Percentiles rank a stretch among this genome's conserved stretches.
Evolutionary conservation across 2,329 filamentous ascomycete genomes (phyloP).

Genomic region (Colletotrichum plurivorum): DNA sequence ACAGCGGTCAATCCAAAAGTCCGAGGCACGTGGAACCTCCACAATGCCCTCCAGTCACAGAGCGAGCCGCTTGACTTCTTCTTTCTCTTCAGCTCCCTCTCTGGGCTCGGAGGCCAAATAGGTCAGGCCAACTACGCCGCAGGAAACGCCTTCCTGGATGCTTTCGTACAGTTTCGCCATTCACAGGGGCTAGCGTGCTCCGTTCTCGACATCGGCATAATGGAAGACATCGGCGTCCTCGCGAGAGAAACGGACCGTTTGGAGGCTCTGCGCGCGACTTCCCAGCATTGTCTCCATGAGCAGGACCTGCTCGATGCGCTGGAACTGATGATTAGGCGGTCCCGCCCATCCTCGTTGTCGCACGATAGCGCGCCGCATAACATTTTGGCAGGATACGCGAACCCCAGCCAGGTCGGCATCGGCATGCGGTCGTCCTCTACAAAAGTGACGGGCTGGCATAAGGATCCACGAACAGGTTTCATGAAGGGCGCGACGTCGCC

Average conservation of each 20-base stretch:
- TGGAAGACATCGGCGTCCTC: slow-evolving; percentile 56
- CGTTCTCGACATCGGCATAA: slow-evolving; percentile 55
- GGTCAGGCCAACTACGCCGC: slow-evolving; percentile 58
- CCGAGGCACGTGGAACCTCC: slow-evolving; percentile 59
- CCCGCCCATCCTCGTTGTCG: background rate
- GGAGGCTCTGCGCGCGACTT: slow-evolving; percentile 30
- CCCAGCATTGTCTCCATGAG: slow-evolving; percentile 40
- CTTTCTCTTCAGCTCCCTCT: slow-evolving; percentile 52
- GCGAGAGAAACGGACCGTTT: slow-evolving; percentile 39
- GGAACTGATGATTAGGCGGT: slow-evolving; percentile 31
- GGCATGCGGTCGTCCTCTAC: slow-evolving; percentile 30
- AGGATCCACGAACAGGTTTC: slow-evolving; percentile 43
- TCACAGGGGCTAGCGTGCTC: slow-evolving; percentile 53
- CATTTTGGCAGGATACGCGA: slow-evolving; percentile 15
- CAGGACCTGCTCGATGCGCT: slow-evolving; percentile 41
- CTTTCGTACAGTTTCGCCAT: slow-evolving; percentile 54
- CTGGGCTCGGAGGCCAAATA: slow-evolving; percentile 50
- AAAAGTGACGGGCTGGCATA: slow-evolving; percentile 39
- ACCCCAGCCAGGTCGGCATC: slow-evolving; percentile 41
- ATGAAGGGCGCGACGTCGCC: slow-evolving; percentile 7
- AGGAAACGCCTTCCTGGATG: slow-evolving; percentile 58
- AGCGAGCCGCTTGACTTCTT: slow-evolving; percentile 54
- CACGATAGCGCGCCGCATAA: no score
- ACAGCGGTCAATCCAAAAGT: slow-evolving; percentile 55
- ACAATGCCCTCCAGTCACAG: slow-evolving; percentile 45